Conservation (phyloP, 768 basidiomycete species). For the Lactarius evosmus region DNA sequence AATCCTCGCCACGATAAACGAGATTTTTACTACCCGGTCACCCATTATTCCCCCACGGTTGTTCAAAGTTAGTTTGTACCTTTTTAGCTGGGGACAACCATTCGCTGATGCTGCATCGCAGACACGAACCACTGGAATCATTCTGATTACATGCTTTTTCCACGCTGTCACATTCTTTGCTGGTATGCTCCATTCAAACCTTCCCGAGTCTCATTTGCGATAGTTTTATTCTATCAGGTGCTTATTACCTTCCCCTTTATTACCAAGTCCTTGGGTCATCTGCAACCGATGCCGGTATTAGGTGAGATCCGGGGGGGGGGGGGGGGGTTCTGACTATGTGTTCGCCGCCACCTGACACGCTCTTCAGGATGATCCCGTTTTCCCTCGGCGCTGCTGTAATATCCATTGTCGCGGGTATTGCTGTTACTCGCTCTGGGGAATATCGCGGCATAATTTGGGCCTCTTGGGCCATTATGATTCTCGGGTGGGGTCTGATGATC, state of each 20-base stretch:
- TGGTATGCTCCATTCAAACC: slow-evolving; percentile 32
- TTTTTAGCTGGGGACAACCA: background rate
- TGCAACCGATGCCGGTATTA: slow-evolving; percentile 65
- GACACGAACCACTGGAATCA: slow-evolving; percentile 69
- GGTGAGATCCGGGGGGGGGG: slow-evolving; percentile 39
- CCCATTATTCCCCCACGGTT: slow-evolving; percentile 73
- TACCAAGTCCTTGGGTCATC: slow-evolving; percentile 76
- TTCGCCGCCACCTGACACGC: background rate
- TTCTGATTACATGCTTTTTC: slow-evolving; percentile 56
- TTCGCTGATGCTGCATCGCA: slow-evolving; percentile 29
- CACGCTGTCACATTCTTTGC: slow-evolving; percentile 65
- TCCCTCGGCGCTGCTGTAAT: slow-evolving; percentile 57
- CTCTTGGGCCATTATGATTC: slow-evolving; percentile 50
- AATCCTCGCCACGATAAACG: slow-evolving; percentile 52
- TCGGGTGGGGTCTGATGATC: slow-evolving; percentile 74
- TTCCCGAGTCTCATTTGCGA: background rate
- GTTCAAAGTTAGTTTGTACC: slow-evolving; percentile 50
- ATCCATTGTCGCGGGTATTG: slow-evolving; percentile 54
- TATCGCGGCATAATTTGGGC: slow-evolving; percentile 66
- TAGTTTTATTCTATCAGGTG: slow-evolving; percentile 35
- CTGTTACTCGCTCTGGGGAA: slow-evolving; percentile 53
- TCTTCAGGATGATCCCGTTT: slow-evolving; percentile 65
- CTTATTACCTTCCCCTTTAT: slow-evolving; percentile 72
- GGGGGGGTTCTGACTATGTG: background rate
- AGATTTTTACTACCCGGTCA: slow-evolving; percentile 56